These are phyloP conservation scores for Epichloe amarillans DNA, from an alignment of 2,329 filamentous ascomycete genomes.

Conservation along the genomic window DNA sequence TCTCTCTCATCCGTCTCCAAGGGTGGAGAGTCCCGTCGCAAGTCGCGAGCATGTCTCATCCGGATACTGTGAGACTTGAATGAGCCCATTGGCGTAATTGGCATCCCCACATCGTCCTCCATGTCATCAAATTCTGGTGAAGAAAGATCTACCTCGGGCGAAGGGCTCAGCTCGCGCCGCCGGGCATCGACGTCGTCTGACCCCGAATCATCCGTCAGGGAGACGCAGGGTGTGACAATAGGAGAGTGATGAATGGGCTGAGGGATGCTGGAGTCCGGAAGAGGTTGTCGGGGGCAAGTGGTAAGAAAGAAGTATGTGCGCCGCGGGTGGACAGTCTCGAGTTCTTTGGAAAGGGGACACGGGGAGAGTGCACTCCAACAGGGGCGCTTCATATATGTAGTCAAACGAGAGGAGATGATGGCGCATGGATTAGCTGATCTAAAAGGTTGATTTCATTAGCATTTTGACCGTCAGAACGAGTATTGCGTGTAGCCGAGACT, in stretches of 20 bases:
- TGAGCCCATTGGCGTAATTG: conserved; percentile 49
- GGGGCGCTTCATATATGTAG: conserved; percentile 76
- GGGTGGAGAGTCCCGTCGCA: conserved; percentile 68
- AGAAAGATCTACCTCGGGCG: conserved; percentile 85
- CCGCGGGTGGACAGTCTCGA: conserved; percentile 82
- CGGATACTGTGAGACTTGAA: conserved; percentile 36
- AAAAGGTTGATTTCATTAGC: conserved; percentile 5
- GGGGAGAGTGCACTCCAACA: conserved; percentile 65
- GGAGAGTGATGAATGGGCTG: conserved; percentile 19
- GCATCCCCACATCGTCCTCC: conserved; percentile 45
- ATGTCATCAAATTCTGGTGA: conserved; percentile 72
- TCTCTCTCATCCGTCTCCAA: conserved; percentile 91
- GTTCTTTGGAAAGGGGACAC: conserved; percentile 84
- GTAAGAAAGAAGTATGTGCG: conserved; percentile 95
- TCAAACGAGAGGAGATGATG: conserved; percentile 84
- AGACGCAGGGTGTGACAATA: conserved; percentile 75
- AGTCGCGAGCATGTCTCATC: conserved; percentile 24
- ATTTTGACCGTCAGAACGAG: no score
- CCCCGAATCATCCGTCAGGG: conserved; percentile 33
- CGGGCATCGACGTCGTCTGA: conserved; percentile 63
- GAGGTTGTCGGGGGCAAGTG: conserved; percentile 68
- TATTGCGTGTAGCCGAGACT: conserved; percentile 26
- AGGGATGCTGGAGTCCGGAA: conserved; percentile 40
- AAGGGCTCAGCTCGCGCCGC: conserved; percentile 65
- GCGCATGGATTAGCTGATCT: conserved; percentile 94